phyloP scores from a whole-genome alignment of 2,329 filamentous ascomycete species.

The Xenoacremonium recifei region DNA sequence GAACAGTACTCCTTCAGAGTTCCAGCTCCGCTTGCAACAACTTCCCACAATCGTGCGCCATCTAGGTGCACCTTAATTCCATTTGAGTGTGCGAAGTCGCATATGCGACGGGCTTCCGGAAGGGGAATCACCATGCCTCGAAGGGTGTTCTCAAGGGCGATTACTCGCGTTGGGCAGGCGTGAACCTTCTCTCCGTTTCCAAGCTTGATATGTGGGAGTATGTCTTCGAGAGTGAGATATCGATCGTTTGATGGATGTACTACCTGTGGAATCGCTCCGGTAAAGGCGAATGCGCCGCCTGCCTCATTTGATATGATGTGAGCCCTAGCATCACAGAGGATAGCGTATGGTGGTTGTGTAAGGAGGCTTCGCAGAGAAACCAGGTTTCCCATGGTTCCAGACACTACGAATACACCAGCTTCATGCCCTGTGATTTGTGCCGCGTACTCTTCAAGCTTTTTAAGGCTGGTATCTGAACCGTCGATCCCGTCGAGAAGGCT shows the following conservation, averaged over 20 bases:
- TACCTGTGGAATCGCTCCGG: constrained; percentile 60
- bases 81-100: constrained; percentile 56
- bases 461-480: background rate
- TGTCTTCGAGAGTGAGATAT: constrained; percentile 43
- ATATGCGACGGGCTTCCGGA: constrained; percentile 60
- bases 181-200: constrained; percentile 40
- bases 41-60: constrained; percentile 53
- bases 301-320: constrained; percentile 65
- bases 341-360: constrained; percentile 65
- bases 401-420: constrained; percentile 68
- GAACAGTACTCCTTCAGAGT: constrained; percentile 40
- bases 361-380: constrained; percentile 70
- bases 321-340: constrained; percentile 66
- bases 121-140: constrained; percentile 68
- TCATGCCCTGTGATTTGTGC: constrained; percentile 51
- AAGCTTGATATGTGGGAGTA: constrained; percentile 31
- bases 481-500: background rate
- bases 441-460: background rate
- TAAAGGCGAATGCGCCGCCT: constrained; percentile 58
- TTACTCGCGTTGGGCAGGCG: constrained; percentile 38
- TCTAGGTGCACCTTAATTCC: constrained; percentile 49
- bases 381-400: constrained; percentile 82
- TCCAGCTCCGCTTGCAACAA: constrained; percentile 41
- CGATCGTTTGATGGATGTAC: constrained; percentile 35
- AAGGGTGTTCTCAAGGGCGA: constrained; percentile 42